Evolutionary conservation across 768 basidiomycete genomes (phyloP), one percentile per base, ranked within the genome.

Genomic region (Termitomyces sp.): DNA sequence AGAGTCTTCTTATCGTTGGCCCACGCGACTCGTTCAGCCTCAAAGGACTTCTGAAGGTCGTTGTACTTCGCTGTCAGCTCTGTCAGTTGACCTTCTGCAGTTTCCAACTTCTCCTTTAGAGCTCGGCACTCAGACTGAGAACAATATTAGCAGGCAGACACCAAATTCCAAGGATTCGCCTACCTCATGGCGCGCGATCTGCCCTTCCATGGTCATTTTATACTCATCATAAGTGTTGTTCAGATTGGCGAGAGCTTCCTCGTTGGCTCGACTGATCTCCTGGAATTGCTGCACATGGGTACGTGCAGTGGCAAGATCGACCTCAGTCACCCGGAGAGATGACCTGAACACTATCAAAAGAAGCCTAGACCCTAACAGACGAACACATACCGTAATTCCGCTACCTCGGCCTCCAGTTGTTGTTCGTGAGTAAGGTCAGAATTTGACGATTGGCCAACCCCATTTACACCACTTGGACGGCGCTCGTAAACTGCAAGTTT

Each of bases 401-500:
- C 94, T 20, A 95, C 89, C 69, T 94, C 91, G 16, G 84, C 79
- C 71, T 94, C 88, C 9, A 95, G 81, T 67, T 92, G 90, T 67
- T 92, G 89, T 69, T 94, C 94, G 11, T 80, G 82, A 63, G 80
- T 81, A 63, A 86, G 61, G 63, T 82, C 80, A 57, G 80, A 75
- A 63, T 83, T 79, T 28, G 70, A 69, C 16, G 65, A 67, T 48
- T 76, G 71, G 57, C 74, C 65, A 12, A 73, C 57, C 22, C 76
- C 74, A 49, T 65, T 63, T 6, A 69, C 67, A 4, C 74, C 68
- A 7, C 80, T 71, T 8, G 82, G 69, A 53, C 90, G 80, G 40
- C 91, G 85, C 69, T 95, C 93, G 66, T 93, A 96, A 2, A 95
- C 91, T 2, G 92, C 80, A 32, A 95, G 81, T 73, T 94, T 95